A percentile compares a stretch with the other conserved stretches of the same genome.
These are phyloP conservation scores for Tilletiaria anomala DNA, from an alignment of 1,284 basidiomycete species.

Conservation along the genomic window DNA sequence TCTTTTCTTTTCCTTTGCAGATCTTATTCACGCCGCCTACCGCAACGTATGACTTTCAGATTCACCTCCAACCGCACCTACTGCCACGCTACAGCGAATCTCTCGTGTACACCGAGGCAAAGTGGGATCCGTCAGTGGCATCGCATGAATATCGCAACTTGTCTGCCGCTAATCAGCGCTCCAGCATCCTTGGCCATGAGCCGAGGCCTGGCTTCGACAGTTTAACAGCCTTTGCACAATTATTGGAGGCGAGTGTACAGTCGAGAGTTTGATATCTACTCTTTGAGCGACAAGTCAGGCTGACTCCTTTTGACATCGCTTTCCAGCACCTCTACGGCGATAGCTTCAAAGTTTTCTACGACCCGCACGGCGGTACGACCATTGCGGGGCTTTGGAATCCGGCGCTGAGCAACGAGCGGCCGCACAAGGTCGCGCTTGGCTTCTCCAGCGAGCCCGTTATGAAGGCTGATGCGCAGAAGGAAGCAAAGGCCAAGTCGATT, in stretches of 20 bases:
- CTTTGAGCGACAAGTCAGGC: neutral
- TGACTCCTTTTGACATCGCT: neutral
- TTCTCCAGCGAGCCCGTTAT: conserved; percentile 48
- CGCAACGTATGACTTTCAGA: conserved; percentile 69
- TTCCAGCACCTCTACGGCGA: conserved; percentile 56
- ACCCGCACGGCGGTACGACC: conserved; percentile 58
- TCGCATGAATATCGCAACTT: neutral
- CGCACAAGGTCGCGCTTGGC: conserved; percentile 69
- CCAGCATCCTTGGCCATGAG: conserved; percentile 6
- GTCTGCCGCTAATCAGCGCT: neutral
- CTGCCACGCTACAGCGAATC: conserved; percentile 55
- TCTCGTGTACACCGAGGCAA: conserved; percentile 24
- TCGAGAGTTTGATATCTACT: neutral
- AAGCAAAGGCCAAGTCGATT: conserved; percentile 8
- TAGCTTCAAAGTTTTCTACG: conserved; percentile 70
- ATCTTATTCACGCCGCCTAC: conserved; percentile 68
- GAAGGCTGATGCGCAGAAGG: conserved; percentile 3
- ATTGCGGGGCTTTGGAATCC: conserved; percentile 83
- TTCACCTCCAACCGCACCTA: conserved; percentile 55
- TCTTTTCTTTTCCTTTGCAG: conserved; percentile 40
- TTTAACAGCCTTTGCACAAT: conserved; percentile 52
- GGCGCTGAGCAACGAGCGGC: conserved; percentile 40
- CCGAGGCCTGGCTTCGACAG: conserved; percentile 54
- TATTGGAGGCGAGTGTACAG: conserved; percentile 7
- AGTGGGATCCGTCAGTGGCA: conserved; percentile 41